These are phyloP conservation scores for Lactifluus echinatus DNA, from an alignment of 768 basidiomycete genomes.

Conservation along the genomic window DNA sequence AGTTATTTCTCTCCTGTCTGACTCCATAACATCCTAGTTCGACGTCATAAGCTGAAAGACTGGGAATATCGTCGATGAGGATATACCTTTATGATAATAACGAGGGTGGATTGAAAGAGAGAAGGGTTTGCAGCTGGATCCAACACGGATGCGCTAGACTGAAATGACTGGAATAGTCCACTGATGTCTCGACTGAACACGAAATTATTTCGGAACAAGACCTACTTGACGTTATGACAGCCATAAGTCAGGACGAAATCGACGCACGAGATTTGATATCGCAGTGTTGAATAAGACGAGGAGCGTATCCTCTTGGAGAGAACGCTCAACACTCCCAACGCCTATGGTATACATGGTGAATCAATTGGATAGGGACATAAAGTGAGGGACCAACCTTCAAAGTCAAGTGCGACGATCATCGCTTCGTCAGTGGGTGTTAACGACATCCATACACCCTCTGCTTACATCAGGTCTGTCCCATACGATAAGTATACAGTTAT, in stretches of 20 bases:
- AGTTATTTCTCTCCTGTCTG: constrained; percentile 49
- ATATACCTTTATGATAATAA: constrained; percentile 55
- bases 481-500: constrained; percentile 27
- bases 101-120: constrained; percentile 49
- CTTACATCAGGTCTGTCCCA: constrained; percentile 15
- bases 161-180: constrained; percentile 54
- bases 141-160: constrained; percentile 47
- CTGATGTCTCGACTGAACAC: constrained; percentile 53
- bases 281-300: constrained; percentile 59
- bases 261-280: constrained; percentile 50
- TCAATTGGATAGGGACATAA: not conserved
- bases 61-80: not conserved
- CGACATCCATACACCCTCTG: constrained; percentile 60
- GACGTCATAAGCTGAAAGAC: not conserved
- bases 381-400: constrained; percentile 39
- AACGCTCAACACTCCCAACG: constrained; percentile 56
- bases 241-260: not conserved
- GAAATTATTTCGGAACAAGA: constrained; percentile 59
- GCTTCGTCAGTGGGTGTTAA: constrained; percentile 49
- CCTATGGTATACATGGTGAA: constrained; percentile 27
- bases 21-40: constrained; percentile 51
- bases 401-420: constrained; percentile 52
- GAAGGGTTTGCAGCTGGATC: constrained; percentile 52
- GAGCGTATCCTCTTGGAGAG: constrained; percentile 54
- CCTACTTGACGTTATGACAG: constrained; percentile 36